Base-by-base conservation (phyloP, 805 yeast species). In the Lipomyces starkeyi region DNA sequence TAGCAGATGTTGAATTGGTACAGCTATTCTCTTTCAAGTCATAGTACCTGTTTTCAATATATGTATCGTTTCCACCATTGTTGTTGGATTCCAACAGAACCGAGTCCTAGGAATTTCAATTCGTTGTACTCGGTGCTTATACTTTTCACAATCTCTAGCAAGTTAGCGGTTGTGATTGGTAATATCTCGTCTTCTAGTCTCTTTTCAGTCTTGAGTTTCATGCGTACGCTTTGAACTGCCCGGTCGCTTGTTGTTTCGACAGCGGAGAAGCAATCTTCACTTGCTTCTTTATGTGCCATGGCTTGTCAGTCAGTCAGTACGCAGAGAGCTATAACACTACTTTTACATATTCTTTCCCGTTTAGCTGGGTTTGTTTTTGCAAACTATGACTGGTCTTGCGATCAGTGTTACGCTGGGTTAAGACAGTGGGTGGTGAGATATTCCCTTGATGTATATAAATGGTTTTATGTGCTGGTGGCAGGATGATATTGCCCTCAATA, bases 281-380 rank as follows among this genome's bases (percentile, higher is more conserved):
- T 57, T 57, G 49, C 43, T 40, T 57, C 60, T 57, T 57, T n/a
- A 22, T 22, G 34, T 35, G 14, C 63, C 40, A 40, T 60, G 63
- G 34, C 63, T 60, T 60, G 63, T 40, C 52, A 52, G 58, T 40
- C 22, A 60, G 63, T 60, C 52, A 60, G 1, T 60, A 52, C 60
- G 63, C 63, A 40, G 14, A 60, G 40, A 35, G 37, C 29, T 22
- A 47, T 52, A 55, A 4, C 53, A 34, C 58, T 40, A 57, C 60
- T 57, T 53, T 57, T 57, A 57, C 60, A 57, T 57, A 57, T 57
- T 57, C 60, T 57, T 43, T 53, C 56, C 56, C 56, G 34, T 53
- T 49, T 11, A 29, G 34, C 34, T 29, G 56, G 56, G 34, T 53
- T 25, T 53, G 56, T 53, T 29, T 49, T 53, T 53, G 9, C 37